Evolutionary conservation across 768 basidiomycete genomes (phyloP).

Genomic region (Xanthoconium stramineum): DNA sequence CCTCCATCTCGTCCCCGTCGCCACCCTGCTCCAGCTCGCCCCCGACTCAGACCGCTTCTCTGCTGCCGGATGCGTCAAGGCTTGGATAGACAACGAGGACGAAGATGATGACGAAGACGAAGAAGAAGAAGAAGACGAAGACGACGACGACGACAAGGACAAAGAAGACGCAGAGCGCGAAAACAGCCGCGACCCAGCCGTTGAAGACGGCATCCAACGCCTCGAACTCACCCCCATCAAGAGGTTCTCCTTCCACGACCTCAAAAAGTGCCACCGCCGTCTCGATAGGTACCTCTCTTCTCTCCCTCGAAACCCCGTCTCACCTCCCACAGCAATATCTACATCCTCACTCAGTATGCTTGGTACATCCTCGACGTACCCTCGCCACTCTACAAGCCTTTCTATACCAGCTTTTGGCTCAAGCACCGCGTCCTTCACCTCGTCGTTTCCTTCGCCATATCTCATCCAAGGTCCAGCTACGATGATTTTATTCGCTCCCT

Average conservation of each 20-base stretch:
- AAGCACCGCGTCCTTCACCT: constrained; percentile 49
- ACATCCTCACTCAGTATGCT: constrained; percentile 55
- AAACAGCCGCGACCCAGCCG: neutral
- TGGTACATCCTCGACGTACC: constrained; percentile 70
- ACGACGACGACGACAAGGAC: constrained; percentile 24
- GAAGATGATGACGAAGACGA: constrained; percentile 26
- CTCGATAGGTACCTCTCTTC: constrained; percentile 43
- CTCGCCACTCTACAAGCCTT: constrained; percentile 40
- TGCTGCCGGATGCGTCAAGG: constrained; percentile 39
- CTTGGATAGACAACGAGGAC: constrained; percentile 34
- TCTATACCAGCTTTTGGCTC: constrained; percentile 47
- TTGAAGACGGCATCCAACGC: constrained; percentile 22
- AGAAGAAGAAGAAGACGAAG: constrained; percentile 20
- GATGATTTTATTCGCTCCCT: constrained; percentile 39
- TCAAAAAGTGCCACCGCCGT: constrained; percentile 17
- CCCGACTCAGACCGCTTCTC: constrained; percentile 26
- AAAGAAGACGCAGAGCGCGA: constrained; percentile 18
- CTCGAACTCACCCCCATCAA: constrained; percentile 43
- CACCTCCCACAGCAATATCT: constrained; percentile 51
- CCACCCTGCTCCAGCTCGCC: constrained; percentile 34
- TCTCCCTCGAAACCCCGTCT: constrained; percentile 1
- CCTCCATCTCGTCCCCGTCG: constrained; percentile 39
- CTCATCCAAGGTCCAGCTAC: constrained; percentile 36
- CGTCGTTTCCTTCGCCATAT: constrained; percentile 38
- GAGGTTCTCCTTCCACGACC: constrained; percentile 47